These are phyloP conservation scores for Fagopyrum homotropicum DNA, from an alignment of 148 eudicot species.

Conservation along the genomic window DNA sequence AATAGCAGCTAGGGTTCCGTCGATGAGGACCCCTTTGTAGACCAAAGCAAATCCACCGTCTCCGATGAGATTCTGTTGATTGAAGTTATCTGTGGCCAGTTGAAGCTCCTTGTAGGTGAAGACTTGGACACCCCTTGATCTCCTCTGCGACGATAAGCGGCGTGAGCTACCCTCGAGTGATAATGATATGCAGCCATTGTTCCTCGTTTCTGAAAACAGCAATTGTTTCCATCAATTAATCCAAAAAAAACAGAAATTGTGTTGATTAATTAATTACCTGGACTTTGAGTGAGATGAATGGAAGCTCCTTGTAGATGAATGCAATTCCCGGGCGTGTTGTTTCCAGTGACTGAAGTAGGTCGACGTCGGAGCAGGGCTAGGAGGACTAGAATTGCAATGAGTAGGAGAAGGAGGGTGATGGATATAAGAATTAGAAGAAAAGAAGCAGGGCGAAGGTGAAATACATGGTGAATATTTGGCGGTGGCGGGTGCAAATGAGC, in stretches of 20 bases:
- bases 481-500: constrained; percentile 6
- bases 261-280: constrained; percentile 21
- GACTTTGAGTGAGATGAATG: constrained; percentile 25
- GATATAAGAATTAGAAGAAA: constrained; percentile 52
- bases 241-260: neutral
- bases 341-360: constrained; percentile 17
- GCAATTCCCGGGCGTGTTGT: constrained; percentile 17
- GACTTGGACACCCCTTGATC: constrained; percentile 60
- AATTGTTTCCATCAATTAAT: neutral
- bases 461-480: neutral
- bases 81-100: constrained; percentile 67
- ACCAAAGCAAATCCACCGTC: constrained; percentile 63
- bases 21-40: constrained; percentile 61
- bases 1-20: constrained; percentile 65
- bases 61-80: constrained; percentile 53
- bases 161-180: constrained; percentile 34
- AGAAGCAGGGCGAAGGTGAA: constrained; percentile 18
- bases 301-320: constrained; percentile 7
- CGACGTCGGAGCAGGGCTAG: constrained; percentile 45
- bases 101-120: constrained; percentile 80
- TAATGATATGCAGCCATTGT: constrained; percentile 41
- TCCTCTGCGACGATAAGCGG: constrained; percentile 22
- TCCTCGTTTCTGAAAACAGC: constrained; percentile 28
- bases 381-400: constrained; percentile 38
- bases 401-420: constrained; percentile 39